phyloP scores from a whole-genome alignment of 768 basidiomycete genomes.

The Tremella mesenterica region DNA sequence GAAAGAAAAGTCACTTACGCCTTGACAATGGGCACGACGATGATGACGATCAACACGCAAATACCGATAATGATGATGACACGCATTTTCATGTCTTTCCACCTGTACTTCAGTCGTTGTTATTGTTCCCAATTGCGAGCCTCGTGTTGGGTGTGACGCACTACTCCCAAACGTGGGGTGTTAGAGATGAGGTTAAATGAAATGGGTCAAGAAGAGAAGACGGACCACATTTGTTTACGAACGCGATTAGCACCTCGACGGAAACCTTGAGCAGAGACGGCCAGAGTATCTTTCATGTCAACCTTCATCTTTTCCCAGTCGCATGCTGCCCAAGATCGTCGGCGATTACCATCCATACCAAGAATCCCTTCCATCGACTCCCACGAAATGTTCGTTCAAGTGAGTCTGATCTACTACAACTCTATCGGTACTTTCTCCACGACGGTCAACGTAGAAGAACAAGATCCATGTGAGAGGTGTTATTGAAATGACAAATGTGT shows the following conservation, averaged over 20 bases:
- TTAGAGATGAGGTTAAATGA: background rate
- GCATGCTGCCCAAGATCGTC: too few relatives aligned
- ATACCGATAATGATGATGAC: constrained; percentile 90
- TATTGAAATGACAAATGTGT: too few relatives aligned
- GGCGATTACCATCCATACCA: too few relatives aligned
- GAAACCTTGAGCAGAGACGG: constrained; percentile 98
- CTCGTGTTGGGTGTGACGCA: too few relatives aligned
- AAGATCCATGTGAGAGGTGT: background rate
- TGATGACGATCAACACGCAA: constrained; percentile 83
- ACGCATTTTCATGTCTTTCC: constrained; percentile 93
- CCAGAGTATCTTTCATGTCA: constrained; percentile 69
- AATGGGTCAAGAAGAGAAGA: background rate
- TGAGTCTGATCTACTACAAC: background rate
- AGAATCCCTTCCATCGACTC: too few relatives aligned
- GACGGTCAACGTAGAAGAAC: background rate
- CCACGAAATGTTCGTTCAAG: background rate
- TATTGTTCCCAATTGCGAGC: too few relatives aligned
- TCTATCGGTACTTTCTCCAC: too few relatives aligned
- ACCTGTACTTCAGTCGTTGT: constrained; percentile 51
- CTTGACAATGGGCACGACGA: constrained; percentile 89
- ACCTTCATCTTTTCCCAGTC: background rate
- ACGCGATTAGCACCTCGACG: constrained; percentile 93
- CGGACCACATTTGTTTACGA: constrained; percentile 65
- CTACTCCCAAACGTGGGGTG: background rate
- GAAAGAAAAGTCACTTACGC: constrained; percentile 47